Evolutionary conservation across 176 grass and related monocot genomes (phyloP).

Genomic region (Zea luxurians): DNA sequence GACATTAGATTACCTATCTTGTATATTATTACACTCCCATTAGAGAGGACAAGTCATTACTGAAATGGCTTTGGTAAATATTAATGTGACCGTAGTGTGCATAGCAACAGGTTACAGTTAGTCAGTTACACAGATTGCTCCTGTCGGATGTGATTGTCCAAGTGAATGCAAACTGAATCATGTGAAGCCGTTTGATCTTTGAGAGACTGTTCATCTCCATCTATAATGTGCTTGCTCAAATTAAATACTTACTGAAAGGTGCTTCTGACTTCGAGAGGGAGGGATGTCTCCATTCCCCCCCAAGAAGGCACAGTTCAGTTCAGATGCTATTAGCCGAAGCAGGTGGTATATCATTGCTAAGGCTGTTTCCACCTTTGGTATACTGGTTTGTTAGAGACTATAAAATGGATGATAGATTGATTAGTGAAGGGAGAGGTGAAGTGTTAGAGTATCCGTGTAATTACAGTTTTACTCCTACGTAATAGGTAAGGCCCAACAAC

Average conservation of each 20-base stretch:
- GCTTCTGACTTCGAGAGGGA: neutral
- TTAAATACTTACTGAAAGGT: neutral
- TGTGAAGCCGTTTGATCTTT: neutral
- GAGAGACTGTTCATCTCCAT: neutral
- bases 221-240: neutral
- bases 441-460: too few relatives aligned
- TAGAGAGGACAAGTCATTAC: neutral
- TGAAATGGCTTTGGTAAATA: constrained; percentile 11
- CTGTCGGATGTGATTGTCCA: neutral
- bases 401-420: too few relatives aligned
- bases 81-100: neutral
- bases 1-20: neutral
- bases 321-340: neutral
- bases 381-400: too few relatives aligned
- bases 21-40: neutral
- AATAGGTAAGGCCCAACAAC: too few relatives aligned
- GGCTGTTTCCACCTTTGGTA: too few relatives aligned
- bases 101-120: constrained; percentile 2
- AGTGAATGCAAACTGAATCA: neutral
- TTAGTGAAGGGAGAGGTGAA: too few relatives aligned
- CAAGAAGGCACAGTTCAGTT: neutral
- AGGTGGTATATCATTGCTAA: neutral
- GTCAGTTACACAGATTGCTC: neutral
- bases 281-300: too few relatives aligned
- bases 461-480: too few relatives aligned